These are phyloP conservation scores for Trichoderma cornu-damae DNA, from an alignment of 2,329 filamentous ascomycete species.

Conservation along the genomic window DNA sequence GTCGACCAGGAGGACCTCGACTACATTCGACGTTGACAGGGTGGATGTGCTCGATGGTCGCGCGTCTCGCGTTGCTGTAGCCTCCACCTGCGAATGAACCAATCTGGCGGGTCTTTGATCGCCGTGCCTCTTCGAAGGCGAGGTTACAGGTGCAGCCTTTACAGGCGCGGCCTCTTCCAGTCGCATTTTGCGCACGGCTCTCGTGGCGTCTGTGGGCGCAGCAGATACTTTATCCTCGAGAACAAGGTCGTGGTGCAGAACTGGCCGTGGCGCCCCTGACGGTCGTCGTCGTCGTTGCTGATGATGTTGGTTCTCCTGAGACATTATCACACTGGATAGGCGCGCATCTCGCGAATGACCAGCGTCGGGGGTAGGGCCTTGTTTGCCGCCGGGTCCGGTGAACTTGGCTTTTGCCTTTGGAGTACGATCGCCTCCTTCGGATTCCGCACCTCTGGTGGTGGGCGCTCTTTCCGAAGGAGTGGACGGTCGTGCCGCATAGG, in stretches of 20 bases:
- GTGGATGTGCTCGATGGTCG: constrained; percentile 36
- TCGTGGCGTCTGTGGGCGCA: constrained; percentile 48
- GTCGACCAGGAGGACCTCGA: constrained; percentile 55
- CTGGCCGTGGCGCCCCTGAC: constrained; percentile 21
- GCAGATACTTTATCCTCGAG: constrained; percentile 44
- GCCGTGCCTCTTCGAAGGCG: constrained; percentile 30
- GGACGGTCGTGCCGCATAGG: constrained; percentile 24
- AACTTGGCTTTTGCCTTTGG: constrained; percentile 46
- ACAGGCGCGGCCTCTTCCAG: constrained; percentile 39
- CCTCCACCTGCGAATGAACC: constrained; percentile 4
- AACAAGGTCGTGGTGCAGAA: constrained; percentile 28
- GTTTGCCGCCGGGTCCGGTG: constrained; percentile 55
- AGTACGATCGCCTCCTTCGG: constrained; percentile 37
- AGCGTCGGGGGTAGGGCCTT: constrained; percentile 45
- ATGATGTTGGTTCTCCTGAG: constrained; percentile 49
- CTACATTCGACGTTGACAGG: constrained; percentile 51
- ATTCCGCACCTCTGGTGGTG: constrained; percentile 37
- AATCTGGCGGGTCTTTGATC: constrained; percentile 20
- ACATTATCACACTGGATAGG: constrained; percentile 20
- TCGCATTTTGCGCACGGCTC: constrained; percentile 44
- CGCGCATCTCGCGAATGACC: background rate
- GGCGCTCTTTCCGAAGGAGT: constrained; percentile 41
- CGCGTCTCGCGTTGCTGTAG: background rate
- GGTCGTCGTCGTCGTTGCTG: too few relatives aligned
- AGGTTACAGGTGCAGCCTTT: constrained; percentile 32